Percentiles rank a stretch among this genome's conserved stretches.
These are phyloP conservation scores for Penicillium sp. DNA, from an alignment of 2,329 filamentous ascomycete genomes.

Conservation along the genomic window DNA sequence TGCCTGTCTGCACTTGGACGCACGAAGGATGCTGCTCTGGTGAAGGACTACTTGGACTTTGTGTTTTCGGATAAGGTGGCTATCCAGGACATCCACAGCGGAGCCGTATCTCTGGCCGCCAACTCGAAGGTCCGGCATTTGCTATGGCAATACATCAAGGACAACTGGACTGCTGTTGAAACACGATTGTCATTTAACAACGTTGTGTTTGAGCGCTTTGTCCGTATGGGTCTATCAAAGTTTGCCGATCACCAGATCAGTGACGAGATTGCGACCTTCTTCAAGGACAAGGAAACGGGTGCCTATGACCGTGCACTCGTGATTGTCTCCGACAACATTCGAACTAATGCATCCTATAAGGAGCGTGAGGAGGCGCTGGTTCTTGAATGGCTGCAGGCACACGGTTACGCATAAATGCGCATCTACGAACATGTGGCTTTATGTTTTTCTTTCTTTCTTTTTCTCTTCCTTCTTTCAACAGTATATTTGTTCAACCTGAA, in stretches of 20 bases:
- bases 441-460: too few species aligned
- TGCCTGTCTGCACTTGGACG: slow-evolving; percentile 67
- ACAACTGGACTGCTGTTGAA: slow-evolving; percentile 67
- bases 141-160: slow-evolving; percentile 78
- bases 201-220: slow-evolving; percentile 79
- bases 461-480: background rate
- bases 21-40: slow-evolving; percentile 59
- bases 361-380: slow-evolving; percentile 64
- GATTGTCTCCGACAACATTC: slow-evolving; percentile 77
- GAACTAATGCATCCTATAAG: slow-evolving; percentile 72
- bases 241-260: slow-evolving; percentile 64
- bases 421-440: background rate
- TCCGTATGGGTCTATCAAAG: slow-evolving; percentile 66
- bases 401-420: slow-evolving; percentile 45
- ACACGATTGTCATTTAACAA: slow-evolving; percentile 69
- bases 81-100: slow-evolving; percentile 76
- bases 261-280: slow-evolving; percentile 74
- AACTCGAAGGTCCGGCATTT: slow-evolving; percentile 65
- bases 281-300: slow-evolving; percentile 72
- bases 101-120: slow-evolving; percentile 60
- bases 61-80: slow-evolving; percentile 77
- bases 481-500: background rate
- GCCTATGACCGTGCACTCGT: slow-evolving; percentile 78
- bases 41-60: slow-evolving; percentile 60
- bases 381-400: slow-evolving; percentile 65